phyloP scores from a whole-genome alignment of 805 yeast genomes.

The Zygotorulaspora danielsina region DNA sequence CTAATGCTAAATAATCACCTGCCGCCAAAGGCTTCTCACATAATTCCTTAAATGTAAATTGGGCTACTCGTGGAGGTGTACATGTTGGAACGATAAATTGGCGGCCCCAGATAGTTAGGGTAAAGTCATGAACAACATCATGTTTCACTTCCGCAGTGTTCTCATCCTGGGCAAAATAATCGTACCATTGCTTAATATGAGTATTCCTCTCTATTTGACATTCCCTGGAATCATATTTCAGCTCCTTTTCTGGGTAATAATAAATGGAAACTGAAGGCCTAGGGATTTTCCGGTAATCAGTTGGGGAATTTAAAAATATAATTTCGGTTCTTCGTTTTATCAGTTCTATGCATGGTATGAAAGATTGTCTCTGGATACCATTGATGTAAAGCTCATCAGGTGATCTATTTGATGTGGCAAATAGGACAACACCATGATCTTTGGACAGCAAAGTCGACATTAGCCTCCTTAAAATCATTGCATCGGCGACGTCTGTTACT shows the following conservation, averaged over 20 bases:
- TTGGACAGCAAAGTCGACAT: slow-evolving; percentile 61
- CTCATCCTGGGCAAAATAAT: slow-evolving; percentile 66
- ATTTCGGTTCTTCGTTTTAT: slow-evolving; percentile 73
- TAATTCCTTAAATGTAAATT: slow-evolving; percentile 77
- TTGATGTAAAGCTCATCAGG: slow-evolving; percentile 91
- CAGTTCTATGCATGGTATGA: slow-evolving; percentile 84
- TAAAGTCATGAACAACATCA: slow-evolving; percentile 22
- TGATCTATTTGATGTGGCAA: slow-evolving; percentile 92
- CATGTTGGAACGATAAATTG: slow-evolving; percentile 68
- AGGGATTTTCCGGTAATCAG: slow-evolving; percentile 87
- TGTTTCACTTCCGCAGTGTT: slow-evolving; percentile 20
- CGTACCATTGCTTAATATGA: slow-evolving; percentile 76
- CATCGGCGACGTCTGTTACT: slow-evolving; percentile 98
- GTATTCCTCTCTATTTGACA: slow-evolving; percentile 48
- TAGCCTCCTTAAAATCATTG: slow-evolving; percentile 84
- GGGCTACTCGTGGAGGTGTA: slow-evolving; percentile 78
- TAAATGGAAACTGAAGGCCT: slow-evolving; percentile 79
- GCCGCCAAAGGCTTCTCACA: slow-evolving; percentile 89
- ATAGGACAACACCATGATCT: slow-evolving; percentile 77
- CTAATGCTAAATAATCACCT: slow-evolving; percentile 86
- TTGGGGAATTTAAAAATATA: slow-evolving; percentile 78
- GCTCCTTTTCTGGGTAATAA: slow-evolving; percentile 64
- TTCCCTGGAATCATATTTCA: slow-evolving; percentile 48
- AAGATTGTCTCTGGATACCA: slow-evolving; percentile 89
- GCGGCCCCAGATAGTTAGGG: slow-evolving; percentile 82